Evolutionary conservation across 768 basidiomycete species (phyloP).

Genomic region (Podaxis carcinomalis): DNA sequence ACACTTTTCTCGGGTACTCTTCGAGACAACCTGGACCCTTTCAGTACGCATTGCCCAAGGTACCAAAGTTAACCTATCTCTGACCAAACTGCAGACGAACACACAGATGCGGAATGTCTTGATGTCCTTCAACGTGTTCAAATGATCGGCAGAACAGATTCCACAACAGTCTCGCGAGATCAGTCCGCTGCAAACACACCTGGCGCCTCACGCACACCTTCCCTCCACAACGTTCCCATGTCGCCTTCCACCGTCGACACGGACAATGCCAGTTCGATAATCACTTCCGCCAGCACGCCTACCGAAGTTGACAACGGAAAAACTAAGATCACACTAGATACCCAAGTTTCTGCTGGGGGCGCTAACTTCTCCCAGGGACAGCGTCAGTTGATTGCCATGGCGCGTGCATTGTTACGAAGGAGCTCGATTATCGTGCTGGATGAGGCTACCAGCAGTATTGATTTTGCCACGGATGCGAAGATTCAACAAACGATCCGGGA

Average conservation of each 20-base stretch:
- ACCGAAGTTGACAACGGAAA: constrained; percentile 54
- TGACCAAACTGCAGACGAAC: constrained; percentile 46
- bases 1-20: constrained; percentile 79
- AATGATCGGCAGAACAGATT: constrained; percentile 49
- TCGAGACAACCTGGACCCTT: constrained; percentile 73
- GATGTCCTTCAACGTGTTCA: constrained; percentile 83
- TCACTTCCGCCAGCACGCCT: constrained; percentile 35
- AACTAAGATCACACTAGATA: constrained; percentile 61
- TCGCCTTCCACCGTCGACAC: constrained; percentile 17
- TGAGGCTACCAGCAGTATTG: constrained; percentile 84
- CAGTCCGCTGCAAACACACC: constrained; percentile 45
- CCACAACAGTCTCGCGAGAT: constrained; percentile 47
- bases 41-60: constrained; percentile 34
- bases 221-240: constrained; percentile 26
- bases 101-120: constrained; percentile 73
- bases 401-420: constrained; percentile 68
- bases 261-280: constrained; percentile 18
- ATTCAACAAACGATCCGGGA: constrained; percentile 86
- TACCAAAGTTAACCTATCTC: neutral
- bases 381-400: constrained; percentile 84
- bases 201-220: constrained; percentile 36
- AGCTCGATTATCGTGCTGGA: constrained; percentile 76
- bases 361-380: constrained; percentile 93
- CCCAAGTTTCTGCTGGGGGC: constrained; percentile 80
- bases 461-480: constrained; percentile 85